Evolutionary conservation across 148 eudicot species (phyloP), one percentile per base, ranked within the genome.

Genomic region (Polygonum aviculare): DNA sequence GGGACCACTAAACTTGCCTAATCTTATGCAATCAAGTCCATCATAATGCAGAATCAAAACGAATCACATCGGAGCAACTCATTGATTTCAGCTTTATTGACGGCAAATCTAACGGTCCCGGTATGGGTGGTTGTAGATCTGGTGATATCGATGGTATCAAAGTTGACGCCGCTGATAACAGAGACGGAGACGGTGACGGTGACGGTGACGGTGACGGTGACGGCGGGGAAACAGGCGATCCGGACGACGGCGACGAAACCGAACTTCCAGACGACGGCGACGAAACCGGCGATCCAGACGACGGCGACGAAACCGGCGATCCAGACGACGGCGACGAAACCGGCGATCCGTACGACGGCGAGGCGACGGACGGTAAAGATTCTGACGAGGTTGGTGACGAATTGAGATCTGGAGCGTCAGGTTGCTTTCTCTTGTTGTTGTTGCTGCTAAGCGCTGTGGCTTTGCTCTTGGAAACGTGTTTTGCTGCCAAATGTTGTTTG

Each of bases 381-480:
- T 72, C 52, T n/a, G 74, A 72, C 4, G 50, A 44, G 49, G 74
- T 10, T 11, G 51, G 51, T 71, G 74, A 21, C 15, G 74, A 2
- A 51, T 5, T 50, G 52, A 19, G 18, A 72, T n/a, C 52, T n/a
- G 74, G 74, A 39, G 21, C 74, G 74, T 71, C 50, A 7, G 74
- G 74, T 47, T 72, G 74, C 74, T 72, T 72, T 15, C 74, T 72
- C 74, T 72, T 72, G 74, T 72, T 72, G 31, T 72, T 72, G 31
- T 26, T 26, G 31, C 0, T 26, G 73, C 26, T 18, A n/a, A 36
- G 44, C 10, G 48, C 8, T 26, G 7, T 63, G 39, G 12, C 39
- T 26, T 63, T 63, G 45, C 12, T 39, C 21, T 12, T 72, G 51
- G 49, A 39, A 44, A 71, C 41, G 74, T 72, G 12, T 72, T 72